These are phyloP conservation scores for Colletotrichum sp. DNA, from an alignment of 2,329 filamentous ascomycete species.

Conservation along the genomic window DNA sequence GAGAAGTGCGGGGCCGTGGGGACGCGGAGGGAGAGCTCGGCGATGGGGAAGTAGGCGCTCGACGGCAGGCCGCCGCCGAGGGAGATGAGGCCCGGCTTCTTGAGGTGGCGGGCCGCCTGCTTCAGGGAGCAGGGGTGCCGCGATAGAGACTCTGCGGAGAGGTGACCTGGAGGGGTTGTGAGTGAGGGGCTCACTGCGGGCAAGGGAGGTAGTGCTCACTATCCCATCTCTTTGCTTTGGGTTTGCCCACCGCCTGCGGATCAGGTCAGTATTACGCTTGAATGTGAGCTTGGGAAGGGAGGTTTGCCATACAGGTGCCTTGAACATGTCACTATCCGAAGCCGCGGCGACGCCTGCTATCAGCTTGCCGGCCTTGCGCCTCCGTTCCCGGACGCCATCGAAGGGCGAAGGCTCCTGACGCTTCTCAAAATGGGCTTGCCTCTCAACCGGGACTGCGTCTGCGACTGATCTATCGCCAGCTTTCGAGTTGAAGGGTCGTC, in stretches of 20 bases:
- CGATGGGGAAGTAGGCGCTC: conserved; percentile 90
- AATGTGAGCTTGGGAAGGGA: neutral
- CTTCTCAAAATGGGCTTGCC: conserved; percentile 20
- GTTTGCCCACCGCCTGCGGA: conserved; percentile 57
- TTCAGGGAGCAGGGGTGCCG: conserved; percentile 78
- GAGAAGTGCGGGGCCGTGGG: conserved; percentile 74
- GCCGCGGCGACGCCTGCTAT: conserved; percentile 78
- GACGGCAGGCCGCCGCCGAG: conserved; percentile 92
- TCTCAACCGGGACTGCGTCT: conserved; percentile 19
- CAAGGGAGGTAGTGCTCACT: conserved; percentile 59
- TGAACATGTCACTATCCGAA: conserved; percentile 84
- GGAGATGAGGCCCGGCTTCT: conserved; percentile 84
- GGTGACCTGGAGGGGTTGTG: conserved; percentile 45
- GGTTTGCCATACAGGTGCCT: conserved; percentile 63
- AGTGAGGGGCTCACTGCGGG: neutral
- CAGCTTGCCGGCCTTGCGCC: conserved; percentile 74
- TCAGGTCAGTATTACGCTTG: conserved; percentile 17
- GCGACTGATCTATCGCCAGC: conserved; percentile 16
- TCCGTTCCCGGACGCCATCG: conserved; percentile 69
- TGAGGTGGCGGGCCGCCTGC: conserved; percentile 78
- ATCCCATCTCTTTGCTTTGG: conserved; percentile 83
- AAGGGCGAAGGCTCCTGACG: conserved; percentile 35
- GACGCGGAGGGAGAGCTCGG: conserved; percentile 76
- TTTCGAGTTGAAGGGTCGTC: conserved; percentile 14
- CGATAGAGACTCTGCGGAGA: conserved; percentile 67